A percentile compares a stretch with the other conserved stretches of the same genome.
Evolutionary conservation across 2,329 filamentous ascomycete species (phyloP).

Genomic region (Coniella lustricola): DNA sequence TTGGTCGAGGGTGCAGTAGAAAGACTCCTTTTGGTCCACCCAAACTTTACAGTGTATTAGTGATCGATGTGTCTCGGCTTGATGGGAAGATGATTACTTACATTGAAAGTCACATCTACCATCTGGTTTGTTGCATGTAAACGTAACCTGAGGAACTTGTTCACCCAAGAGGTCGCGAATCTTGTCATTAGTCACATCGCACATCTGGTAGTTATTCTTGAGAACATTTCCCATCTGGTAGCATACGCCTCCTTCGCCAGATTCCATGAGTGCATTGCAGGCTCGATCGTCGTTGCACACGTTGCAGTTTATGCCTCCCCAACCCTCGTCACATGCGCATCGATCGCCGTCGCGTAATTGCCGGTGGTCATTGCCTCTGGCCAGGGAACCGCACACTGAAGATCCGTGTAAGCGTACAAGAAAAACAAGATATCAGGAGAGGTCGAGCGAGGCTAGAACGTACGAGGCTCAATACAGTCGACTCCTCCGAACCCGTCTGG

Average conservation of each 20-base stretch:
- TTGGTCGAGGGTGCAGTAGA: slow-evolving; percentile 84
- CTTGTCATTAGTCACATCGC: slow-evolving; percentile 92
- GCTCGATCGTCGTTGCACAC: slow-evolving; percentile 79
- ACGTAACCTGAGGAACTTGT: slow-evolving; percentile 86
- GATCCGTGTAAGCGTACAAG: slow-evolving; percentile 12
- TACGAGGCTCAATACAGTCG: slow-evolving; percentile 79
- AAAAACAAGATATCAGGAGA: neutral
- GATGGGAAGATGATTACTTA: slow-evolving; percentile 34
- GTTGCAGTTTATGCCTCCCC: slow-evolving; percentile 97
- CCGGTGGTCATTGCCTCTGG: slow-evolving; percentile 66
- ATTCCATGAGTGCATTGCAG: slow-evolving; percentile 83
- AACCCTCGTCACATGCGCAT: slow-evolving; percentile 87
- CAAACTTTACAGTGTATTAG: slow-evolving; percentile 61
- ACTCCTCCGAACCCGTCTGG: slow-evolving; percentile 89
- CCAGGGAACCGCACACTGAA: slow-evolving; percentile 75
- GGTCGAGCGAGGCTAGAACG: slow-evolving; percentile 19
- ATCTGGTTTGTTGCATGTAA: slow-evolving; percentile 72
- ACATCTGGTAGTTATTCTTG: slow-evolving; percentile 95
- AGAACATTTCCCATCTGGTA: slow-evolving; percentile 87
- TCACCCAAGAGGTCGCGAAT: slow-evolving; percentile 81
- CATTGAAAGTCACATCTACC: slow-evolving; percentile 91
- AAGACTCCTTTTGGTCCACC: slow-evolving; percentile 90
- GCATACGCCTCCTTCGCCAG: slow-evolving; percentile 75
- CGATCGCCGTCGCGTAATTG: slow-evolving; percentile 62
- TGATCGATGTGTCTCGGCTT: neutral